phyloP scores from a whole-genome alignment of 2,329 filamentous ascomycete genomes.

The Monosporascus sp. region DNA sequence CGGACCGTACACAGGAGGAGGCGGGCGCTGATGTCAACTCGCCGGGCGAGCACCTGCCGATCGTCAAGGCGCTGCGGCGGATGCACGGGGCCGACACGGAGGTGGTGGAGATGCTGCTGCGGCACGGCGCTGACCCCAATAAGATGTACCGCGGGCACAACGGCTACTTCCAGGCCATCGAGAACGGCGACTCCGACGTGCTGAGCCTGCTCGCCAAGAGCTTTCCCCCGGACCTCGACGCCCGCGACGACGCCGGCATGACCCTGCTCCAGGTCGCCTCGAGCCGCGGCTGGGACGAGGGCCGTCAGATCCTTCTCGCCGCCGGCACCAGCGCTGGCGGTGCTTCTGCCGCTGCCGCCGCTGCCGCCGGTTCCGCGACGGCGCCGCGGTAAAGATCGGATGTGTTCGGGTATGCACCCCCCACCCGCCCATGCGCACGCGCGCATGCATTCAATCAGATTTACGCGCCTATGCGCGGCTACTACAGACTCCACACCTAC shows the following conservation, averaged over 20 bases:
- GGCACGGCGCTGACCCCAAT: conserved; percentile 62
- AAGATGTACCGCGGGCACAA: conserved; percentile 63
- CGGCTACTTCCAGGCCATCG: conserved; percentile 59
- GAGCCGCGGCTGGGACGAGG: conserved; percentile 55
- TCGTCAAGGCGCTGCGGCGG: conserved; percentile 63
- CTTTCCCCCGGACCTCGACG: conserved; percentile 45
- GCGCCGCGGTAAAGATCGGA: too few species aligned
- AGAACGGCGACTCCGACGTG: conserved; percentile 54
- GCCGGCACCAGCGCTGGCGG: too few species aligned
- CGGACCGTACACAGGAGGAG: conserved; percentile 32
- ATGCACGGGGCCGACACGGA: conserved; percentile 51
- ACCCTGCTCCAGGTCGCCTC: conserved; percentile 54
- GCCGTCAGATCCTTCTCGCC: conserved; percentile 38
- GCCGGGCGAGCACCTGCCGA: conserved; percentile 64
- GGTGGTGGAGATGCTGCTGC: conserved; percentile 58
- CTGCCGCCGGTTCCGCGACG: too few species aligned
- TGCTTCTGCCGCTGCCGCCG: too few species aligned
- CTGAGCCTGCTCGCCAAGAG: conserved; percentile 47
- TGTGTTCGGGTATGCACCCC: too few species aligned
- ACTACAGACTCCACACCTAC: too few species aligned
- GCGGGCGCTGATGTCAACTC: conserved; percentile 60
- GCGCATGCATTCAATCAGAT: too few species aligned
- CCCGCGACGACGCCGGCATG: conserved; percentile 48
- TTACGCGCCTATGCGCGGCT: too few species aligned
- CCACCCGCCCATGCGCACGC: too few species aligned